Base-by-base conservation (phyloP, 768 basidiomycete species). In the Obba rivulosa region DNA sequence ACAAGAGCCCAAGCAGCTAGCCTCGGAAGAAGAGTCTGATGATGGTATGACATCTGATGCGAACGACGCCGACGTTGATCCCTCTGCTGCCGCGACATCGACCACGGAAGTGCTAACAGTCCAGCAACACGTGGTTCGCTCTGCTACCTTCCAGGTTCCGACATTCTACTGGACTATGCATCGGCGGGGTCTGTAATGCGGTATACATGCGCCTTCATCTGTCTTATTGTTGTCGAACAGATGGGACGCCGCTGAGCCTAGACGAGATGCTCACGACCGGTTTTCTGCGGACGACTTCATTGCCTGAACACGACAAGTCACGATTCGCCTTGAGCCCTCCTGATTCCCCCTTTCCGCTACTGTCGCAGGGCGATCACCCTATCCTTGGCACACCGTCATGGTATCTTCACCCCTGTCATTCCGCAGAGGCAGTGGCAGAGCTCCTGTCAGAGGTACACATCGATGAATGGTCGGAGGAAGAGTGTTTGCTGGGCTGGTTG, bases 391-490 rank as follows among this genome's bases (percentile, higher is more conserved):
- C 70, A 2, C 82, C 84, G 8, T 83, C 80, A 47, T 95, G 90
- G 90, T 90, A 83, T 59, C 69, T 95, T 34, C 92, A 95, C 62
- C 92, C 92, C 9, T 95, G 92, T 62, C 82, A 88, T 62, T 87
- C 83, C 3, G 73, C 74, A 9, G 65, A 64, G 28, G 78, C 81
- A 1, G 78, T 95, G 1, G 68, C 69, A 20, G 92, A 94, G 65
- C 67, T 95, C 18, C 62, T 92, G 66, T 55, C 59, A 18, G 85
- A 81, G 52, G 63, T 71, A 10, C 61, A 62, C 14, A 52, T 57
- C 31, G 62, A 61, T 4, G 63, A 57, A 22, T 61, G 60, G 62
- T 53, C 55, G 25, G 67, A 70, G 49, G 66, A 63, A 14, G 57
- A 56, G 43, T 51, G 61, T 41, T 51, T 66, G 42, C 56, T 67